These are phyloP conservation scores for Acanthamoeba sp. DNA, from an alignment of 208 protist genomes.

Conservation along the genomic window DNA sequence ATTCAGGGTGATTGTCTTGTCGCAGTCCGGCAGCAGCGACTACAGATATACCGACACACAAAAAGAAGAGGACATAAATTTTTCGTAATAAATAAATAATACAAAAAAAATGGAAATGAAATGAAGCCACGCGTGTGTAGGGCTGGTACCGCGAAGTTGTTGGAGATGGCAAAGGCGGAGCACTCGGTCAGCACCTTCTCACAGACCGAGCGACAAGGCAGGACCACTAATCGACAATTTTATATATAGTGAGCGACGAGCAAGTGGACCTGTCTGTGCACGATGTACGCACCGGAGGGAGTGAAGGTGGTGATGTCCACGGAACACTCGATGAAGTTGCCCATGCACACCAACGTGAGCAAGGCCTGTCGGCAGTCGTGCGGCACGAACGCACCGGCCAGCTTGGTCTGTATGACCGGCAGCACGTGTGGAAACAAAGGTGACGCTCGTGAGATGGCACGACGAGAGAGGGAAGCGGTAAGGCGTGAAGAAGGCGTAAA, in stretches of 20 bases:
- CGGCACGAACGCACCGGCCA: slow-evolving; percentile 32
- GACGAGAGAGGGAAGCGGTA: too few species aligned
- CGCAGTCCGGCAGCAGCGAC: background rate
- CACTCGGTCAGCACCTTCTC: background rate
- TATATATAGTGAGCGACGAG: background rate
- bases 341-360: background rate
- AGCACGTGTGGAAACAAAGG: too few species aligned
- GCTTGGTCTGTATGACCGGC: background rate
- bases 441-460: too few species aligned
- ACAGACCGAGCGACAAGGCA: slow-evolving; percentile 8
- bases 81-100: too few species aligned
- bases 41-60: too few species aligned
- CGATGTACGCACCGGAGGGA: background rate
- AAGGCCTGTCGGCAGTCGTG: background rate
- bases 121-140: too few species aligned
- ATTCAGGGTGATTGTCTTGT: background rate
- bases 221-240: background rate
- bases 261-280: background rate
- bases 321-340: slow-evolving; percentile 10
- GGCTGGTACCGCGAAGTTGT: background rate
- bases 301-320: background rate
- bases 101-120: too few species aligned
- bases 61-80: too few species aligned
- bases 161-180: background rate
- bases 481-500: too few species aligned